phyloP scores from a whole-genome alignment of 345 rosid species.

The Euphorbia lathyris region DNA sequence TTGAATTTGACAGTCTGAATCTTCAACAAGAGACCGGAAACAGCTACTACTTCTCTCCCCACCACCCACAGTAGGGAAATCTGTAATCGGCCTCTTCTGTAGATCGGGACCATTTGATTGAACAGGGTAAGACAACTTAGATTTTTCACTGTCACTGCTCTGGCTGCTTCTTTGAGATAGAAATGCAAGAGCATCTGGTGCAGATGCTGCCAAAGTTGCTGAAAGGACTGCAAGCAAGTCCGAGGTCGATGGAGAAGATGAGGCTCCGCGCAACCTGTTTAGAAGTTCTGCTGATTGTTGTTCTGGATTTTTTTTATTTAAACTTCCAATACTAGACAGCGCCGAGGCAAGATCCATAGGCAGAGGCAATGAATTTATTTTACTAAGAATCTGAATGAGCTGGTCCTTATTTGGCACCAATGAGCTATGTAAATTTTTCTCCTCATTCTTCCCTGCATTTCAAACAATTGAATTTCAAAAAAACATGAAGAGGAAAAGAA shows the following conservation, averaged over 20 bases:
- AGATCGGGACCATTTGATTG: constrained; percentile 32
- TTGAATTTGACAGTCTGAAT: constrained; percentile 63
- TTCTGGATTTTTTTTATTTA: constrained; percentile 44
- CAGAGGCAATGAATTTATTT: constrained; percentile 75
- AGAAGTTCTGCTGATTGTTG: constrained; percentile 36
- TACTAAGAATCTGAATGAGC: constrained; percentile 68
- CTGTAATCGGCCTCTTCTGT: constrained; percentile 42
- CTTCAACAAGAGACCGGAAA: constrained; percentile 67
- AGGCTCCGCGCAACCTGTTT: constrained; percentile 40
- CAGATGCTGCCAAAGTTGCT: constrained; percentile 53
- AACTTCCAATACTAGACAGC: constrained; percentile 46
- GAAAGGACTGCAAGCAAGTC: constrained; percentile 79
- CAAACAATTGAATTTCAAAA: constrained; percentile 14
- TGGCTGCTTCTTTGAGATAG: constrained; percentile 61
- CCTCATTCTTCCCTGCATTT: constrained; percentile 55
- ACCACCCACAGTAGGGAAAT: constrained; percentile 41
- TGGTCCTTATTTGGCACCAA: constrained; percentile 62
- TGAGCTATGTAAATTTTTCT: constrained; percentile 30
- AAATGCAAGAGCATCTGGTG: constrained; percentile 54
- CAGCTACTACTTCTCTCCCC: constrained; percentile 68
- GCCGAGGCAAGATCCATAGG: constrained; percentile 68
- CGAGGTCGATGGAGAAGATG: constrained; percentile 60
- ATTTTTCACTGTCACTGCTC: constrained; percentile 57
- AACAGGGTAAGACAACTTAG: constrained; percentile 45
- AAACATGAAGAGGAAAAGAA: constrained; percentile 8